Percentiles rank a stretch among this genome's conserved stretches.
phyloP scores from a whole-genome alignment of 148 eudicot genomes.

The Rhododendron ferrugineum region DNA sequence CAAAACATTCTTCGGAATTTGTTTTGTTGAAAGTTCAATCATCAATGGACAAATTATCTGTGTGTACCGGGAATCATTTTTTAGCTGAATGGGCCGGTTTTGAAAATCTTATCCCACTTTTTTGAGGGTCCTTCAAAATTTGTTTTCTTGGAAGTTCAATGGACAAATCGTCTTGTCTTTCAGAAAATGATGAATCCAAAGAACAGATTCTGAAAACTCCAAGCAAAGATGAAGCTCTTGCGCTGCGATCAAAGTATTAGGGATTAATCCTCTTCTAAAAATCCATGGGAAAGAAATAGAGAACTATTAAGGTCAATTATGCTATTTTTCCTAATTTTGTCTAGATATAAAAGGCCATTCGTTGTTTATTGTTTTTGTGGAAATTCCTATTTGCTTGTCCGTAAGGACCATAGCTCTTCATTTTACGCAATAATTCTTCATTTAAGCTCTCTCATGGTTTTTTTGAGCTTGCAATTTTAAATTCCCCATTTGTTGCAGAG shows the following conservation, averaged over 20 bases:
- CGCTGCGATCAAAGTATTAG: background rate
- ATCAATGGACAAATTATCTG: background rate
- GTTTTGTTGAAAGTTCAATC: background rate
- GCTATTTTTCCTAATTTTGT: background rate
- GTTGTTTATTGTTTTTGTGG: background rate
- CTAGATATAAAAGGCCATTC: background rate
- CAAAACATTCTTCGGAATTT: background rate
- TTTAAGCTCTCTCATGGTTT: background rate
- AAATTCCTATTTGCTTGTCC: background rate
- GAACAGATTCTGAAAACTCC: background rate
- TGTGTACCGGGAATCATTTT: background rate
- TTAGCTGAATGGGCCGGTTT: background rate
- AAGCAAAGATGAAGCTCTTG: background rate
- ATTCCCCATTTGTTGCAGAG: conserved; percentile 40
- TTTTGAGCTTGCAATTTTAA: background rate
- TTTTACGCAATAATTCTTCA: background rate
- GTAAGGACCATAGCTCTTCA: background rate
- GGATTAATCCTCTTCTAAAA: background rate
- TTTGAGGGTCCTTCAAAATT: background rate
- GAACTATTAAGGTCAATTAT: background rate
- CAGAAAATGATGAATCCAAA: background rate
- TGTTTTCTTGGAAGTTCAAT: background rate
- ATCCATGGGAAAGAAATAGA: background rate
- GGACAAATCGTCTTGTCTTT: background rate
- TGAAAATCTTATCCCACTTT: background rate